Evolutionary conservation across 768 basidiomycete species (phyloP), one percentile per base, ranked within the genome.

Genomic region (Aureoboletus auriporus): DNA sequence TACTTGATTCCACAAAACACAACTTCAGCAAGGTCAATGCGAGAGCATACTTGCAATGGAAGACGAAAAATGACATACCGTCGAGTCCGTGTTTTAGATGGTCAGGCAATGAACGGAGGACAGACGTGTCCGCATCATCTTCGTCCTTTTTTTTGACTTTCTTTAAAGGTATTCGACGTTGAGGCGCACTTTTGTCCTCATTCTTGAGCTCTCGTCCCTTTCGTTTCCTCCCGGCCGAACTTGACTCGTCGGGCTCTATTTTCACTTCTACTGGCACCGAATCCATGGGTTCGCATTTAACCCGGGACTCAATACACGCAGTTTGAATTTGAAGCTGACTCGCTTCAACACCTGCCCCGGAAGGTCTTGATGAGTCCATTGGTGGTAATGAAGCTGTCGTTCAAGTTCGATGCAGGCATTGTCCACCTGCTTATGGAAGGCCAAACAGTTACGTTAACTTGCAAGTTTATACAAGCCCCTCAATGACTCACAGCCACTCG

Each of bases 1-100:
- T 53, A 89, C 89, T 91, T 93, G 42, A 93, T 89, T 8, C 91
- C 90, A 58, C 88, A 91, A 55, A 93, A 90, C 12, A 91, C 55
- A 20, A 92, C 89, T 92, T 28, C n/a, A 20, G 6, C 38, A 42
- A 23, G 39, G 4, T 49, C 13, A 6, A 39, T 35, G 17, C 36
- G 14, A 44, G 47, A 16, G 17, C 16, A 14, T 35, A 39, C 30
- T 16, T 8, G 17, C 4, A 17, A 6, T 0, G 33, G 45, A 33
- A 11, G 37, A 56, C 16, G 8, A 26, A 31, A 20, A n/a, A 40
- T 16, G 33, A 55, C 71, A 39, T 55, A 88, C 87, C 73, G 45
- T 88, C 83, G 2, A 89, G 72, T 20, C 70, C 74, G 28, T 69
- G 58, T 16, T 64, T 61, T 12, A 89, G 57, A 56, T 77, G 66